Percentiles rank a stretch among this genome's conserved stretches.
These are phyloP conservation scores for Leishmania arabica DNA, from an alignment of 208 protist species.

Conservation along the genomic window DNA sequence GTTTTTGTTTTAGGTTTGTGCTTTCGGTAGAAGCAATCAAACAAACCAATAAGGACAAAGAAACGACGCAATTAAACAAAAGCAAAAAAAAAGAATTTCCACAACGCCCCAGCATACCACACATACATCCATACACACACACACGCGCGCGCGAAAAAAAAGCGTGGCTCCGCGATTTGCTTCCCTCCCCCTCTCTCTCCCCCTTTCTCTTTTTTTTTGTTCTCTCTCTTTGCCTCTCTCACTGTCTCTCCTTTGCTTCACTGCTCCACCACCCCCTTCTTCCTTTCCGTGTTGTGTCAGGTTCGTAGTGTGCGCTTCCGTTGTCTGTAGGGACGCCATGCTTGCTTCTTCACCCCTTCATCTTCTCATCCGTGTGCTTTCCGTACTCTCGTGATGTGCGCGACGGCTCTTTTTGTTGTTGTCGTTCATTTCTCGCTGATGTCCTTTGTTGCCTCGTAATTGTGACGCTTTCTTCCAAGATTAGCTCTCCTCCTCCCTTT, in stretches of 20 bases:
- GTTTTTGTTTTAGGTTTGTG: neutral
- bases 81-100: neutral
- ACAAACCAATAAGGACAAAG: neutral
- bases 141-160: neutral
- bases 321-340: neutral
- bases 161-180: neutral
- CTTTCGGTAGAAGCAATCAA: neutral
- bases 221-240: neutral
- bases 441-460: neutral
- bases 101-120: neutral
- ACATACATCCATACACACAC: conserved; percentile 1
- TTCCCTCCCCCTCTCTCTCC: neutral
- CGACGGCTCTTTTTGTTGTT: neutral
- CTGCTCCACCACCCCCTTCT: neutral
- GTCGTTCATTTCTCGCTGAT: neutral
- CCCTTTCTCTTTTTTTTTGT: neutral
- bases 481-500: neutral
- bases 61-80: neutral
- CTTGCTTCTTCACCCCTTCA: neutral
- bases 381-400: neutral
- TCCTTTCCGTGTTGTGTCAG: neutral
- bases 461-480: neutral
- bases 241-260: neutral
- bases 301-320: neutral
- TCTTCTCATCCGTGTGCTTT: neutral